A percentile compares a stretch with the other conserved stretches of the same genome.
Conservation (phyloP, 176 grass and related monocot genomes). For the Eragrostis curvula region DNA sequence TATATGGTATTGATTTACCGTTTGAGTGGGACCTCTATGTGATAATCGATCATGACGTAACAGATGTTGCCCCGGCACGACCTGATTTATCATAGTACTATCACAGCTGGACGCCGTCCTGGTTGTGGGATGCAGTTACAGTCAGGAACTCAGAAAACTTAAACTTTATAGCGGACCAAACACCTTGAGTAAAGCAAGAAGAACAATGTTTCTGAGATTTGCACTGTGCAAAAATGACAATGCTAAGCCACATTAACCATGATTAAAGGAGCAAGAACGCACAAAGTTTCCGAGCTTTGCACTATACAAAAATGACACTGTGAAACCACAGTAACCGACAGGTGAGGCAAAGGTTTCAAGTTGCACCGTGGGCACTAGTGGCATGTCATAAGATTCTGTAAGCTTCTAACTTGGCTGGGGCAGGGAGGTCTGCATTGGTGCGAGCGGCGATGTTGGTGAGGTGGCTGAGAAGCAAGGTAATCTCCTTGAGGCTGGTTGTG, state of each 20-base stretch:
- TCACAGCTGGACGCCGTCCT: not conserved
- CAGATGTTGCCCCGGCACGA: not conserved
- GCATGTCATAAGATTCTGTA: not conserved
- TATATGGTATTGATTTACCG: not conserved
- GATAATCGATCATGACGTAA: not conserved
- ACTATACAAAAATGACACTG: not conserved
- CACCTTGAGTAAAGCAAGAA: not conserved
- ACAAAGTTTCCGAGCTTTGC: not conserved
- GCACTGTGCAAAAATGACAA: no score
- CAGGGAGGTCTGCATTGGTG: slow-evolving; percentile 27
- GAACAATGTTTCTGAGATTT: no score
- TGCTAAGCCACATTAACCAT: not conserved
- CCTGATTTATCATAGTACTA: not conserved
- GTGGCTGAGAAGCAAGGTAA: slow-evolving; percentile 28
- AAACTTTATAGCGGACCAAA: not conserved
- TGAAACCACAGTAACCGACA: not conserved
- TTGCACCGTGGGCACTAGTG: not conserved
- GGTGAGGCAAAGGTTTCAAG: not conserved
- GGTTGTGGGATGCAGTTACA: not conserved
- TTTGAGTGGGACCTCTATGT: not conserved
- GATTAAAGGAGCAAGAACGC: not conserved
- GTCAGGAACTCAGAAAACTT: not conserved
- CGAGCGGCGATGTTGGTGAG: slow-evolving; percentile 8
- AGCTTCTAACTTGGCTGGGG: slow-evolving; percentile 43
- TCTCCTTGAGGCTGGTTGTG: slow-evolving; percentile 32